Conservation (phyloP, 2,329 filamentous ascomycete species). For the Aureobasidium sp. region DNA sequence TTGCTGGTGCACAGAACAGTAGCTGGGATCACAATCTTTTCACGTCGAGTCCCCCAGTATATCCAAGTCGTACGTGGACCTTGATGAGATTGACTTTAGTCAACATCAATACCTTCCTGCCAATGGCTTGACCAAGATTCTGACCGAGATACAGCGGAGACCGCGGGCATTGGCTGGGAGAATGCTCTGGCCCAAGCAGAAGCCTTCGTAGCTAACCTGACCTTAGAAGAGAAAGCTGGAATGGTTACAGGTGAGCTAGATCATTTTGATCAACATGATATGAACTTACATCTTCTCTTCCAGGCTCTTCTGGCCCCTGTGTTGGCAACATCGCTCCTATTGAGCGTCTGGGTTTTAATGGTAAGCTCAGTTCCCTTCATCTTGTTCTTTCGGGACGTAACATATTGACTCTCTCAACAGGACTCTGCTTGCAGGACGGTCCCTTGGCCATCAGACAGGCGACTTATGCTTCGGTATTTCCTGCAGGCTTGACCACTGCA, state of each 20-base stretch:
- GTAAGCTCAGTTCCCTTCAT: not conserved
- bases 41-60: slow-evolving; percentile 22
- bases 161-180: slow-evolving; percentile 21
- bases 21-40: slow-evolving; percentile 22
- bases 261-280: not conserved
- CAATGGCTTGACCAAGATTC: no score
- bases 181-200: slow-evolving; percentile 20
- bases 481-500: slow-evolving; percentile 34
- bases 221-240: slow-evolving; percentile 21
- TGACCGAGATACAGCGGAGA: slow-evolving; percentile 17
- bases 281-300: not conserved
- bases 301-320: slow-evolving; percentile 24
- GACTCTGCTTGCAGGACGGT: slow-evolving; percentile 35
- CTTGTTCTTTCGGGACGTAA: not conserved
- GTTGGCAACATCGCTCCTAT: slow-evolving; percentile 54
- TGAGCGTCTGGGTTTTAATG: slow-evolving; percentile 25
- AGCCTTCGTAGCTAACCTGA: slow-evolving; percentile 19
- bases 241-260: slow-evolving; percentile 19
- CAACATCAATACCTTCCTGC: not conserved
- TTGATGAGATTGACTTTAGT: not conserved
- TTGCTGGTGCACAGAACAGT: slow-evolving; percentile 10
- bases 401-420: not conserved
- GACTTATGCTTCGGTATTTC: slow-evolving; percentile 32
- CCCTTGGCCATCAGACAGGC: slow-evolving; percentile 35
- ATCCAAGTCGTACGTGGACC: slow-evolving; percentile 19